A percentile compares a stretch with the other conserved stretches of the same genome.
phyloP scores from a whole-genome alignment of 1,284 basidiomycete genomes.

The Ceratobasidium sp. region DNA sequence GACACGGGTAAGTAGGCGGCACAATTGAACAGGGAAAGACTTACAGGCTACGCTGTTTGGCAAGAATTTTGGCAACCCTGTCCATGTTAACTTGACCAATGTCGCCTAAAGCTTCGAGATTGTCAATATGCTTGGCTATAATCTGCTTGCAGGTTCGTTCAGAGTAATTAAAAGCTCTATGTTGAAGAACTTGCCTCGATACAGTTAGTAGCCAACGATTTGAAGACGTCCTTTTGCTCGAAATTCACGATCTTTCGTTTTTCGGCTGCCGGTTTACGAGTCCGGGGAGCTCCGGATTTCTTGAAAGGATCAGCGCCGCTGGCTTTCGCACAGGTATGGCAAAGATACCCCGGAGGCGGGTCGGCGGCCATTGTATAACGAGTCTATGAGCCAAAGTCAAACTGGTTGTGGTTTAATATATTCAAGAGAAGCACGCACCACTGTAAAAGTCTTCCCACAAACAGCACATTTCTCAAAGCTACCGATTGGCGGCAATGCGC shows the following conservation, averaged over 20 bases:
- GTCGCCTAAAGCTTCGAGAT: constrained; percentile 90
- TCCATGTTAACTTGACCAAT: constrained; percentile 86
- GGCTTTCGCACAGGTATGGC: constrained; percentile 81
- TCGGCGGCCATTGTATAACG: constrained; percentile 82
- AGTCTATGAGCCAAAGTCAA: constrained; percentile 65
- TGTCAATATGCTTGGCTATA: constrained; percentile 87
- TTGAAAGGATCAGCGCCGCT: constrained; percentile 86
- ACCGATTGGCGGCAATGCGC: constrained; percentile 76
- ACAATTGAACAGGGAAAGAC: constrained; percentile 55
- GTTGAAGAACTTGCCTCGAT: constrained; percentile 69
- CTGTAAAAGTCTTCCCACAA: constrained; percentile 88
- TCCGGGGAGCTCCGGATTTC: constrained; percentile 71
- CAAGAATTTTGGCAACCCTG: constrained; percentile 85
- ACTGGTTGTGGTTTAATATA: not conserved
- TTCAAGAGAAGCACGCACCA: constrained; percentile 68
- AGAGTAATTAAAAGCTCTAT: not conserved
- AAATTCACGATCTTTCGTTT: constrained; percentile 75
- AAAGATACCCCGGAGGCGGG: constrained; percentile 79
- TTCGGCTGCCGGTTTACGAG: constrained; percentile 70
- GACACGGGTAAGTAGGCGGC: not conserved
- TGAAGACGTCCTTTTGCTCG: constrained; percentile 74
- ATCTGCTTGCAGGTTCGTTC: constrained; percentile 63
- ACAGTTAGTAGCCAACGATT: constrained; percentile 79
- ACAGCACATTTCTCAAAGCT: constrained; percentile 85
- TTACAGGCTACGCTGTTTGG: constrained; percentile 87